phyloP scores from a whole-genome alignment of 805 yeast genomes.

The Wickerhamomyces subpelliculosus region DNA sequence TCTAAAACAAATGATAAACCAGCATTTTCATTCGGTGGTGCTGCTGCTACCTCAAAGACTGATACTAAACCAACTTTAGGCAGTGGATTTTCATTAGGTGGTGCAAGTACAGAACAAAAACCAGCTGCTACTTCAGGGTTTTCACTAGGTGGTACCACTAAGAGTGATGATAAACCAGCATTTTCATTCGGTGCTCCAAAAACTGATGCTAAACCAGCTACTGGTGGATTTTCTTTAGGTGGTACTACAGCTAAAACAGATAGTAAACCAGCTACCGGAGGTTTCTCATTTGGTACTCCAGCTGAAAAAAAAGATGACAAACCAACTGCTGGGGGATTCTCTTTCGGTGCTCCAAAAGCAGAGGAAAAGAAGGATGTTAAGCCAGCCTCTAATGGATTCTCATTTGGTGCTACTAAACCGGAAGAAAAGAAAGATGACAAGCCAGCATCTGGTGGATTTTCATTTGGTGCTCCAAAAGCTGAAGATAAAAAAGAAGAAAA shows the following conservation, averaged over 20 bases:
- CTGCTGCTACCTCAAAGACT: slow-evolving; percentile 2
- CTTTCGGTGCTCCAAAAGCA: slow-evolving; percentile 20
- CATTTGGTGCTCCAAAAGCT: slow-evolving; percentile 20
- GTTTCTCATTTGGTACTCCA: slow-evolving; percentile 22
- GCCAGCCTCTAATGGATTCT: slow-evolving; percentile 14
- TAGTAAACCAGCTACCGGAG: slow-evolving; percentile 6
- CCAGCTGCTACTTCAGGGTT: slow-evolving; percentile 12
- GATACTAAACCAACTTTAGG: slow-evolving; percentile 8
- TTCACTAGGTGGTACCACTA: slow-evolving; percentile 7
- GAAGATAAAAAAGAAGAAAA: slow-evolving; percentile 10
- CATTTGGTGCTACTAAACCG: slow-evolving; percentile 20
- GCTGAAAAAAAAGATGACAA: slow-evolving; percentile 10
- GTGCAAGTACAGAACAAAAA: slow-evolving; percentile 5
- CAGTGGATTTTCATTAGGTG: slow-evolving; percentile 15
- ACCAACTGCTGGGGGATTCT: slow-evolving; percentile 12
- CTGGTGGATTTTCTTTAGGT: slow-evolving; percentile 22
- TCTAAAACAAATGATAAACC: slow-evolving; percentile 7
- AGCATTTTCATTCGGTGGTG: slow-evolving; percentile 7
- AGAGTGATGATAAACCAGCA: slow-evolving; percentile 7
- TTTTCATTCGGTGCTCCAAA: slow-evolving; percentile 11
- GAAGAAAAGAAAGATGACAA: slow-evolving; percentile 10
- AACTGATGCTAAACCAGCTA: slow-evolving; percentile 7
- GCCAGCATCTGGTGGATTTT: slow-evolving; percentile 14
- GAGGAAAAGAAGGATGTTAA: slow-evolving; percentile 10
- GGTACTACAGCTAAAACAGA: slow-evolving; percentile 10